These are phyloP conservation scores for Aspergillus uvarum DNA, from an alignment of 2,329 filamentous ascomycete genomes.

Conservation along the genomic window DNA sequence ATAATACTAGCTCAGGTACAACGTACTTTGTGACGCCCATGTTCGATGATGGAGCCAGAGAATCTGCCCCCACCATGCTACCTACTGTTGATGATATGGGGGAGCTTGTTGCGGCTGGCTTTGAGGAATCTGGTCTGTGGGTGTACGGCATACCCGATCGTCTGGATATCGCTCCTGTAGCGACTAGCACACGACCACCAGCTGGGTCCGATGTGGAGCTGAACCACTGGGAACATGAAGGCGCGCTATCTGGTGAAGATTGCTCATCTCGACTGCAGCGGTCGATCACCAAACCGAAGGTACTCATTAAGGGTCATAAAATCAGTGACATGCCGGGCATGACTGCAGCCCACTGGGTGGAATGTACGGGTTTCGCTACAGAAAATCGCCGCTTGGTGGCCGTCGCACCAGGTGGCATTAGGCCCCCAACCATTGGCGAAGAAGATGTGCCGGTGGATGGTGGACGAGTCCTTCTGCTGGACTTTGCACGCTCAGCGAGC, in stretches of 20 bases:
- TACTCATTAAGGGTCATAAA: conserved; percentile 66
- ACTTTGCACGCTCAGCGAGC: conserved; percentile 65
- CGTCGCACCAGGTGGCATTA: conserved; percentile 68
- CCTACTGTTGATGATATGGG: conserved; percentile 69
- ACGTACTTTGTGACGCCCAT: conserved; percentile 74
- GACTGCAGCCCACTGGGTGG: conserved; percentile 71
- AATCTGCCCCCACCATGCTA: conserved; percentile 65
- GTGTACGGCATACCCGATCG: conserved; percentile 75
- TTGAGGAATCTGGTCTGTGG: conserved; percentile 71
- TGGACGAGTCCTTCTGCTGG: conserved; percentile 69
- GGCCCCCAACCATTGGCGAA: conserved; percentile 62
- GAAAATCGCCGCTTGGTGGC: conserved; percentile 59
- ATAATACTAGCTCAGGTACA: conserved; percentile 72
- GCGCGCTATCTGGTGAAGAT: conserved; percentile 15
- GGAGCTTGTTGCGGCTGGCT: conserved; percentile 71
- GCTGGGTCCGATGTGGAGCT: conserved; percentile 1
- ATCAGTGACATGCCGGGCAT: conserved; percentile 66
- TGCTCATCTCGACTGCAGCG: conserved; percentile 34
- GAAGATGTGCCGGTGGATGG: conserved; percentile 77
- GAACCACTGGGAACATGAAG: neutral
- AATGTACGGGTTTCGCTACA: conserved; percentile 54
- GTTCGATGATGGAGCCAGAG: conserved; percentile 48
- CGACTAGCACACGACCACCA: conserved; percentile 7
- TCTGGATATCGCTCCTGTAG: conserved; percentile 57
- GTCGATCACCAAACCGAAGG: conserved; percentile 56